Conservation (phyloP, 345 rosid species). For the Eucalyptus pauciflora region DNA sequence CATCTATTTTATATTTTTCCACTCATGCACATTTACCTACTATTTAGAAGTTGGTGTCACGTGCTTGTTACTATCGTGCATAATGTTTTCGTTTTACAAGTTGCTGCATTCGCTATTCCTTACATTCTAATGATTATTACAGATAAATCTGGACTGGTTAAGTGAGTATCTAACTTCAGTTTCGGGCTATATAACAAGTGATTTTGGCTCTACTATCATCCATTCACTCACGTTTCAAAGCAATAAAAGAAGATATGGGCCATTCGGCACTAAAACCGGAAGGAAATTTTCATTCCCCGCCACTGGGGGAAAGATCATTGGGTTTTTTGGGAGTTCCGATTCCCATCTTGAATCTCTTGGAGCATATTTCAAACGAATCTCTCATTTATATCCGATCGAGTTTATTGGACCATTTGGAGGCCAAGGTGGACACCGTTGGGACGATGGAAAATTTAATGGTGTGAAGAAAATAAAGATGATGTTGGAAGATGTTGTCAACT, state of each 20-base stretch:
- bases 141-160: not conserved
- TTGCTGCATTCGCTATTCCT: not conserved
- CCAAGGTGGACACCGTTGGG: not conserved
- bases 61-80: not conserved
- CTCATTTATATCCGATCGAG: not conserved
- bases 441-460: not conserved
- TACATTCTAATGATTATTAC: not conserved
- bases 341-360: not conserved
- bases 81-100: not conserved
- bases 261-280: not conserved
- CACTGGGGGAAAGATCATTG: not conserved
- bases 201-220: not conserved
- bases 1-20: not conserved
- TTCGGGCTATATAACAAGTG: not conserved
- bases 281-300: not conserved
- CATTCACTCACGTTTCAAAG: not conserved
- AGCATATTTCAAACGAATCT: not conserved
- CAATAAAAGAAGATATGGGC: not conserved
- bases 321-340: not conserved
- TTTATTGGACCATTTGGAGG: not conserved
- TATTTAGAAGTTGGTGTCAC: not conserved
- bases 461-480: not conserved
- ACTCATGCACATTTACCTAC: not conserved
- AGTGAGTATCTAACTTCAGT: not conserved
- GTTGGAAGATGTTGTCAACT: not conserved